Base-by-base conservation (phyloP, 2,329 filamentous ascomycete genomes). In the Calonectria montana region DNA sequence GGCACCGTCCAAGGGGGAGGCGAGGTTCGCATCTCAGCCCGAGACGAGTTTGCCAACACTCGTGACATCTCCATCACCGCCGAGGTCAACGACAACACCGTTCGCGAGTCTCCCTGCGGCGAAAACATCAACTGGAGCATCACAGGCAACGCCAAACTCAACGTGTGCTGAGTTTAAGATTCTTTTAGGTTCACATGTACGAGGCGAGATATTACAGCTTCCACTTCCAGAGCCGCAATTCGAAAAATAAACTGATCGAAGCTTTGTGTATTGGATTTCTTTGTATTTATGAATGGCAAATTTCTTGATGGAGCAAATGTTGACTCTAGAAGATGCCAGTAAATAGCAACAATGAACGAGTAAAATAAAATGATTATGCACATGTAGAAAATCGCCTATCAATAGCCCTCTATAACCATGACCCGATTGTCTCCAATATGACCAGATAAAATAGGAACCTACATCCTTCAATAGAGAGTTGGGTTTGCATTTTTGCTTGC, bases 1-100 rank as follows among this genome's bases (percentile, higher is more conserved):
- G 89, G 89, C 0, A 87, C 83, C 2, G 86, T 91, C 29, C 86
- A 84, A 29, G 87, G 88, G 1, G 89, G 89, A 1, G 89, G 89
- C 0, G 88, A 90, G 78, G 88, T 91, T 7, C 83, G 89, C 3
- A 74, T 91, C 13, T 80, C 88, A 2, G 88, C 89, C 2, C 83
- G 89, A 13, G 76, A 80, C 25, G 89, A 91, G 80, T 91, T 91
- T 71, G 82, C 86, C 13, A 89, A 88, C 74, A 90, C 83, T 37
- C 80, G 81, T 3, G 89, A 90, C 62, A 85, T 90, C 53, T 86
- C 80, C 16, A 83, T 91, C 73, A 86, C 84, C 1, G 75, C 88
- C 18, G 82, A 80, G 29, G 88, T 90, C 3, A 84, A 90, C 76
- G 80, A 82, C 43, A 90, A 83, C 45, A 81, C 85, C 2, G 88